Evolutionary conservation across 1,284 basidiomycete genomes (phyloP), one percentile per base, ranked within the genome.

Genomic region (Xerocomus minutiporus): DNA sequence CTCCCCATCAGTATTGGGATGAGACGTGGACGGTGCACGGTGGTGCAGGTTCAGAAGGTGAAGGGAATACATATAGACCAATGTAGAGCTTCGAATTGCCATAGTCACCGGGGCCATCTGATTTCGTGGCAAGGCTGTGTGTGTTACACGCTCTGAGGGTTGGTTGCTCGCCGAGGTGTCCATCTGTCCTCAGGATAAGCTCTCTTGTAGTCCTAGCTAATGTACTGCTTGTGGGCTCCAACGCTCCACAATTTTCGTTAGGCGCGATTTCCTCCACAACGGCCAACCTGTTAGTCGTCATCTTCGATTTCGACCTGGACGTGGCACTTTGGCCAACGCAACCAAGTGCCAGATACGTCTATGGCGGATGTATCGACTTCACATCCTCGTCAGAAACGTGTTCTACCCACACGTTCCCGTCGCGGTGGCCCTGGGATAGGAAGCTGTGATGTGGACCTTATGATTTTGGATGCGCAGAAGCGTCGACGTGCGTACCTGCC

Each of bases 381-480:
- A 43, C 55, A 56, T 46, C 48, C 66, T 58, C 78, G 73, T 51
- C 83, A 83, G 67, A 87, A 86, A 70, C 83, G 91, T 68, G 84
- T 92, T 42, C 73, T 91, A 49, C 91, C 91, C 32, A 81, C 87
- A 65, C 82, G 91, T 59, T 80, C 86, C 51, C 79, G 89, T 59
- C 80, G 91, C 53, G 86, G 88, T 47, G 88, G 87, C 4, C 85
- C 86, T 36, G 86, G 84, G 35, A 80, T 88, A 46, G 87, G 88
- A 52, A 82, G 69, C 56, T 83, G 83, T 65, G 88, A 92, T 58
- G 73, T 86, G 28, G 92, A 95, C 73, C 66, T 84, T 56, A 86
- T 91, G 82, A 88, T 95, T 65, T 71, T 93, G 57, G 91, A 93
- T 62, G 87, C 85, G 61, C 78, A 89, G 62, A 82, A 83, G 68